Percentiles rank a stretch among this genome's conserved stretches.
These are phyloP conservation scores for Halophytophthora polymorphica DNA, from an alignment of 352 stramenopile species.

Conservation along the genomic window DNA sequence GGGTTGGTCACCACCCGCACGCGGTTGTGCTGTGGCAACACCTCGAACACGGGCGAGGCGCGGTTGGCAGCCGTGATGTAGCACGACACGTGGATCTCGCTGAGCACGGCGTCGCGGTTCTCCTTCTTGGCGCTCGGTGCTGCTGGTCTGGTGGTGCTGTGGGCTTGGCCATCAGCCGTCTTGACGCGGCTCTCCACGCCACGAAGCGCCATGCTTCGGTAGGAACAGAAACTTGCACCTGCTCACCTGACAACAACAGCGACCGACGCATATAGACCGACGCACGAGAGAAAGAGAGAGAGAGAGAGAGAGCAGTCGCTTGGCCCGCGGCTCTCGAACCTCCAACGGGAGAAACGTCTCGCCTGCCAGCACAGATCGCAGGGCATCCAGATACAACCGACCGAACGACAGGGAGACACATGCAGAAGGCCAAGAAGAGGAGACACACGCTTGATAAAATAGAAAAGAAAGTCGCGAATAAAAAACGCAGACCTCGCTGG, in stretches of 20 bases:
- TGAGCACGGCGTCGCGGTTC: slow-evolving; percentile 15
- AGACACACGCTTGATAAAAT: slow-evolving; percentile 24
- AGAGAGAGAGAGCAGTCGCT: too few species aligned
- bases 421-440: too few species aligned
- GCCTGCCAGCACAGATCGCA: too few species aligned
- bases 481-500: slow-evolving; percentile 19
- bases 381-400: too few species aligned
- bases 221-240: background rate
- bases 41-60: slow-evolving; percentile 57
- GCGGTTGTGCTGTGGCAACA: slow-evolving; percentile 37
- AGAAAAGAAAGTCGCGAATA: slow-evolving; percentile 17
- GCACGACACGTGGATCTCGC: slow-evolving; percentile 59
- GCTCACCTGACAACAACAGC: background rate
- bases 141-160: background rate
- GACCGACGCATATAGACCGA: slow-evolving; percentile 13
- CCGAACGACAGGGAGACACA: too few species aligned
- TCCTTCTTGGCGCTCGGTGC: background rate
- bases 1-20: slow-evolving; percentile 44
- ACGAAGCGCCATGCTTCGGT: slow-evolving; percentile 3
- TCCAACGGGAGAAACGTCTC: too few species aligned
- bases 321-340: too few species aligned
- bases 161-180: background rate
- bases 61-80: slow-evolving; percentile 72
- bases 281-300: too few species aligned
- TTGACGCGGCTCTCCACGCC: background rate